Evolutionary conservation across 2,329 filamentous ascomycete species (phyloP).

Genomic region (Sarocladiaceae sp.): DNA sequence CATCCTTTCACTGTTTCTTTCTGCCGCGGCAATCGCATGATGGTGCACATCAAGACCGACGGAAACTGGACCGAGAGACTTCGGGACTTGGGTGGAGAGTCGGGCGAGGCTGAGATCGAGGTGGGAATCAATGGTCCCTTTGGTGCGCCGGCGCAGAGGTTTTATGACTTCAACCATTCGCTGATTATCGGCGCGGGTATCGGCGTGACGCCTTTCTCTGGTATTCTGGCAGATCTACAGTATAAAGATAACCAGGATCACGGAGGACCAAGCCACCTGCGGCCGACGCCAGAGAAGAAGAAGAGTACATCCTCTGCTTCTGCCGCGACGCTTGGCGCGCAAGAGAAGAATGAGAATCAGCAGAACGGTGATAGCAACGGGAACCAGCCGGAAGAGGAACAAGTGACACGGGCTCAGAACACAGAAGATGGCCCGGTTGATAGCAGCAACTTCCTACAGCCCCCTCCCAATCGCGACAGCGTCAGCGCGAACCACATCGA

Average conservation of each 20-base stretch:
- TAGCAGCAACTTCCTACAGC: neutral
- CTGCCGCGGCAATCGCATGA: constrained; percentile 44
- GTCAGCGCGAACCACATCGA: constrained; percentile 12
- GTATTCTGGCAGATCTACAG: constrained; percentile 49
- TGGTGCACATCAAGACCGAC: constrained; percentile 52
- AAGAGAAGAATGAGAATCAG: neutral
- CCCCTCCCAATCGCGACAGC: neutral
- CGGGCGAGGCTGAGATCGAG: constrained; percentile 30
- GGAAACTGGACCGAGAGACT: constrained; percentile 49
- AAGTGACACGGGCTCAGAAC: neutral
- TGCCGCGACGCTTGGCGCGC: neutral
- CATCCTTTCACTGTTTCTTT: constrained; percentile 54
- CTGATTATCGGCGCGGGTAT: constrained; percentile 52
- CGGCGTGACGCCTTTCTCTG: constrained; percentile 52
- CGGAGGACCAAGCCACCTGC: constrained; percentile 17
- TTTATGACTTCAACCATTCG: constrained; percentile 50
- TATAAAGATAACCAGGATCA: constrained; percentile 33
- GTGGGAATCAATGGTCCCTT: constrained; percentile 52
- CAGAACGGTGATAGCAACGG: neutral
- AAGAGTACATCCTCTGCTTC: neutral
- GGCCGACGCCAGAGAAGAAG: constrained; percentile 6
- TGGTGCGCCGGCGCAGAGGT: constrained; percentile 51
- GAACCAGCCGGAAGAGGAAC: neutral
- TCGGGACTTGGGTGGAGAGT: constrained; percentile 32
- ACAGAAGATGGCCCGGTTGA: neutral